Evolutionary conservation across 139 green algal species (phyloP).

Genomic region (Chlamydomonas sphaeroides): DNA sequence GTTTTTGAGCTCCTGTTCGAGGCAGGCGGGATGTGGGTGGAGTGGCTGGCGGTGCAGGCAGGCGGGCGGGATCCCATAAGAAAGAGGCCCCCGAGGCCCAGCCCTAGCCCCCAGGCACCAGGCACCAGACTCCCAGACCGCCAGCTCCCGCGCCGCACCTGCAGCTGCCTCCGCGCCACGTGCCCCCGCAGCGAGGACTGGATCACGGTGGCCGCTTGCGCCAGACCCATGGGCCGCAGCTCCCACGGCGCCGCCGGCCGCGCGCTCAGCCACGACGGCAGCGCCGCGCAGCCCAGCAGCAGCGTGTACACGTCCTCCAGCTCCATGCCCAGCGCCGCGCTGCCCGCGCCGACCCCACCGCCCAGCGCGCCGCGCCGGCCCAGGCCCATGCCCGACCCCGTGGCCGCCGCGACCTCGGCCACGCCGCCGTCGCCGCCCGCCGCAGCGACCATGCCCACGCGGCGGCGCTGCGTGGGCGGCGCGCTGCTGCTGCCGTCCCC

Average conservation of each 20-base stretch:
- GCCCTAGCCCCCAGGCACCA: too few species aligned
- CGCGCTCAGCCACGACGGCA: slow-evolving; percentile 20
- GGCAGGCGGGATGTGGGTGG: too few species aligned
- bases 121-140: too few species aligned
- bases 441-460: not conserved
- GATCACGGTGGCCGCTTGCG: slow-evolving; percentile 12
- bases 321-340: not conserved
- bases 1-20: too few species aligned
- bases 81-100: too few species aligned
- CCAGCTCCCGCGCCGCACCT: not conserved
- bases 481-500: not conserved
- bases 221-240: slow-evolving; percentile 18
- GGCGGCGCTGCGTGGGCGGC: not conserved
- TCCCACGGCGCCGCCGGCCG: slow-evolving; percentile 5
- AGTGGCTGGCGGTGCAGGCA: too few species aligned
- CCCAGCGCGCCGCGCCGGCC: not conserved
- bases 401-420: not conserved
- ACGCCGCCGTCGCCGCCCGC: not conserved
- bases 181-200: not conserved
- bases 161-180: not conserved
- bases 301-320: slow-evolving; percentile 32
- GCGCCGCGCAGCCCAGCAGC: not conserved
- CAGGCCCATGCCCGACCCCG: too few species aligned
- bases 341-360: not conserved
- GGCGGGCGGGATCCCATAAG: too few species aligned